Evolutionary conservation across 2,329 filamentous ascomycete species (phyloP).

Genomic region (Botryotinia globosa): DNA sequence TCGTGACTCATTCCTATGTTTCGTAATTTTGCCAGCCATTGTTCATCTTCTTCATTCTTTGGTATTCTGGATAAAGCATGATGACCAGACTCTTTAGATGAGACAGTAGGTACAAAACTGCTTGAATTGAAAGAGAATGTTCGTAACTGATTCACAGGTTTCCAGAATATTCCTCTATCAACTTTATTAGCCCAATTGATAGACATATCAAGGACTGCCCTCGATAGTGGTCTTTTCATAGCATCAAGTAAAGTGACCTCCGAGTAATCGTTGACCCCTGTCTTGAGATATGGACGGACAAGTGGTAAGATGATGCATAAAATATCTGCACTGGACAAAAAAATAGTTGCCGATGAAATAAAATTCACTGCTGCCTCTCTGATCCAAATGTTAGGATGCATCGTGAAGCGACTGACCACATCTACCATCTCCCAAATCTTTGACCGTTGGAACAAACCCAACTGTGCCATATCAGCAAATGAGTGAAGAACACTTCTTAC

Average conservation of each 20-base stretch:
- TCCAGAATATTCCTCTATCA: constrained; percentile 87
- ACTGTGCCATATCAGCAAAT: constrained; percentile 79
- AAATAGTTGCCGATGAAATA: constrained; percentile 70
- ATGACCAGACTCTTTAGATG: constrained; percentile 54
- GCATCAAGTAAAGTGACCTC: constrained; percentile 76
- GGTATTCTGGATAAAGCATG: constrained; percentile 60
- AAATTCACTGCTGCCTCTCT: constrained; percentile 86
- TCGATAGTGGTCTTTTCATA: constrained; percentile 76
- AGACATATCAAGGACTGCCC: constrained; percentile 80
- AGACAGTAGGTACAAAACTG: constrained; percentile 51
- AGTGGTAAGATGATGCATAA: constrained; percentile 81
- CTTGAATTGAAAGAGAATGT: constrained; percentile 65
- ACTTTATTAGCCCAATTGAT: constrained; percentile 80
- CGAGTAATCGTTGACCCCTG: constrained; percentile 64
- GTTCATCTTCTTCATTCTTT: constrained; percentile 89
- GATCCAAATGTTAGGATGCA: constrained; percentile 96
- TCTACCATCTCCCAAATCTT: constrained; percentile 87
- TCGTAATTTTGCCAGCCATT: constrained; percentile 82
- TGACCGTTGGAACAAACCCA: constrained; percentile 81
- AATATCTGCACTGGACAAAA: constrained; percentile 74
- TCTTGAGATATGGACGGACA: constrained; percentile 77
- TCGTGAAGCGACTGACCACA: constrained; percentile 76
- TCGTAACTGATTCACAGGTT: constrained; percentile 65
- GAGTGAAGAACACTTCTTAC: constrained; percentile 88
- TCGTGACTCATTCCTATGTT: constrained; percentile 79